These are phyloP conservation scores for Magnaporthiopsis incrustans DNA, from an alignment of 2,329 filamentous ascomycete species.

Conservation along the genomic window DNA sequence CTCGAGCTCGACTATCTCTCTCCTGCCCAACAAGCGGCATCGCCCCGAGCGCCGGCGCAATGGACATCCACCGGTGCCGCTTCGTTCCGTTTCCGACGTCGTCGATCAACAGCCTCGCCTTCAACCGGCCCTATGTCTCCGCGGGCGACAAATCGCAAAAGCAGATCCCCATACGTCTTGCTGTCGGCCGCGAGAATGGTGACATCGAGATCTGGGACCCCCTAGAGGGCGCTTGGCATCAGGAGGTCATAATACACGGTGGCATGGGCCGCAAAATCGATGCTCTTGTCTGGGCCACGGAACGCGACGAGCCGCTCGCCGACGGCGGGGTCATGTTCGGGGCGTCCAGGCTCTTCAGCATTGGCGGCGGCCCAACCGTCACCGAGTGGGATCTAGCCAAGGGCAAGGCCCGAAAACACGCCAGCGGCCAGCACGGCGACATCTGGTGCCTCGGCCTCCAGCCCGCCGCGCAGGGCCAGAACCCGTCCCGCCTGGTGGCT, in stretches of 20 bases:
- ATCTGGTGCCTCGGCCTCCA: slow-evolving; percentile 95
- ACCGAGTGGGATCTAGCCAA: slow-evolving; percentile 91
- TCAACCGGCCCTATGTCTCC: slow-evolving; percentile 63
- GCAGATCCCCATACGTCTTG: slow-evolving; percentile 62
- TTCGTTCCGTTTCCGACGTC: slow-evolving; percentile 90
- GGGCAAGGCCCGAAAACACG: slow-evolving; percentile 69
- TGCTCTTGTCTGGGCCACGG: slow-evolving; percentile 83
- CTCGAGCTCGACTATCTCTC: not conserved
- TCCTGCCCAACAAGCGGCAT: not conserved
- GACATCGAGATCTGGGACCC: slow-evolving; percentile 99
- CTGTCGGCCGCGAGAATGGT: slow-evolving; percentile 86
- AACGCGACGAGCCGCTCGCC: slow-evolving; percentile 62
- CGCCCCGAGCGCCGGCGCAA: slow-evolving; percentile 26
- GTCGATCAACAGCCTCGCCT: slow-evolving; percentile 89
- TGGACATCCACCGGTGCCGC: slow-evolving; percentile 96
- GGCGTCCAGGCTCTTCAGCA: slow-evolving; percentile 83
- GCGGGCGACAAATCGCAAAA: slow-evolving; percentile 36
- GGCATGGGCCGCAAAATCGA: slow-evolving; percentile 83
- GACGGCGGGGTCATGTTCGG: slow-evolving; percentile 54
- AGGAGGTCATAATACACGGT: slow-evolving; percentile 78
- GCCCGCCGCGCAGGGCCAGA: slow-evolving; percentile 42
- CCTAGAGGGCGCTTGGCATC: slow-evolving; percentile 71
- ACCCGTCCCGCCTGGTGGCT: slow-evolving; percentile 48
- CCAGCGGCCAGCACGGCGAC: slow-evolving; percentile 87
- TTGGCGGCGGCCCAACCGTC: slow-evolving; percentile 84